Conservation (phyloP, 2,329 filamentous ascomycete species). For the Sclerotinia spermophila region DNA sequence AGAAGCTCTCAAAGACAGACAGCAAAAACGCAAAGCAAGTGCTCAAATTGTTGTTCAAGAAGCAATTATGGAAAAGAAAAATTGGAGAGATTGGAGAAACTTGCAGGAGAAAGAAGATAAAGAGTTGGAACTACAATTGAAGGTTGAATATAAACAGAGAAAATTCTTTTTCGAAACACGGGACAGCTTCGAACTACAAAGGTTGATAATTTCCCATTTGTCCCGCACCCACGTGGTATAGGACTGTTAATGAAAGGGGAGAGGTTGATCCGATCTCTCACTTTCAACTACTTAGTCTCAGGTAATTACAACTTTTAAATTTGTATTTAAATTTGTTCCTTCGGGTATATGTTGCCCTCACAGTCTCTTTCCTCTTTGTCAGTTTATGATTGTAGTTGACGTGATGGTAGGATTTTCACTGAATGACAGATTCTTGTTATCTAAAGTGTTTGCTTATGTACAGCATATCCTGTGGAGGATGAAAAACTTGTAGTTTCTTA, state of each 20-base stretch:
- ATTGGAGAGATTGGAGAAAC: background rate
- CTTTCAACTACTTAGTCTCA: background rate
- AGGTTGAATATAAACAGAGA: background rate
- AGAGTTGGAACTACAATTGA: background rate
- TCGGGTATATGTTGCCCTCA: background rate
- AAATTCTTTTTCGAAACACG: background rate
- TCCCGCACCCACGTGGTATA: background rate
- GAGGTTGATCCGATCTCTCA: background rate
- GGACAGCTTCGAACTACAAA: background rate
- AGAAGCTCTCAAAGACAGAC: background rate
- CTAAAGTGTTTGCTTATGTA: background rate
- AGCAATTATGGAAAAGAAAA: background rate
- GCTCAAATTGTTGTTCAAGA: background rate
- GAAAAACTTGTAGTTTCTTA: background rate
- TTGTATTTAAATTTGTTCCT: background rate
- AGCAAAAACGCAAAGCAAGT: background rate
- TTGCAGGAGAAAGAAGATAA: background rate
- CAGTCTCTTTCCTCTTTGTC: background rate
- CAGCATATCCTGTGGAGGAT: rapidly evolving
- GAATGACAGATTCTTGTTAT: background rate
- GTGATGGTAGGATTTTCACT: background rate
- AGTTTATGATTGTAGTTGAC: background rate
- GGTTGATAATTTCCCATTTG: background rate
- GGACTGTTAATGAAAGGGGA: background rate
- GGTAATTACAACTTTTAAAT: background rate